Evolutionary conservation across 768 basidiomycete genomes (phyloP).

Genomic region (Nidula microcarpa): DNA sequence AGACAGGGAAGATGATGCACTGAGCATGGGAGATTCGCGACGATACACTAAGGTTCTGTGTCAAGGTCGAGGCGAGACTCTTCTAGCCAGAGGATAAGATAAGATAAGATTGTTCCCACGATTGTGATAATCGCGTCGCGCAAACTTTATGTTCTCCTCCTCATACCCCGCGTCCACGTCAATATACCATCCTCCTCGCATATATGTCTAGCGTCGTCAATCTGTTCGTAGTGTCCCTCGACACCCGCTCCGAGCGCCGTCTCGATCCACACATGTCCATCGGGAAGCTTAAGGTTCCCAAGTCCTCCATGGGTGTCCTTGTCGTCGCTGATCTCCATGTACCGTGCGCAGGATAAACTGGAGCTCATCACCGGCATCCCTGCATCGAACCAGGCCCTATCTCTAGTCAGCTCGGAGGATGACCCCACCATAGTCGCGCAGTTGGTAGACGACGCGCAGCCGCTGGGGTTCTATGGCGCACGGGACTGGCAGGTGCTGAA

Average conservation of each 20-base stretch:
- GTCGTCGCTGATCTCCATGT: conserved; percentile 3
- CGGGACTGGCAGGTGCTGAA: conserved; percentile 78
- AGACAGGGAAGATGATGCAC: no score
- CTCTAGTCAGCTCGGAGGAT: conserved; percentile 56
- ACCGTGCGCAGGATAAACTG: conserved; percentile 59
- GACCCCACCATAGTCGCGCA: conserved; percentile 45
- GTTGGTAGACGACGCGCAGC: conserved; percentile 64
- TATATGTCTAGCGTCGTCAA: conserved; percentile 39
- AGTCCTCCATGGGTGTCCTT: conserved; percentile 5
- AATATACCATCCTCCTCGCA: no score
- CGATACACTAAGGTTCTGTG: no score
- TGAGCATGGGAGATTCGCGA: no score
- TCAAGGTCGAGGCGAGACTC: no score
- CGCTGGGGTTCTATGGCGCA: conserved; percentile 73
- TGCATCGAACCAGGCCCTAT: conserved; percentile 64
- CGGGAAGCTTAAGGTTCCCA: conserved; percentile 73
- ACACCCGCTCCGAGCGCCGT: conserved; percentile 87
- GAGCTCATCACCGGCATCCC: conserved; percentile 92
- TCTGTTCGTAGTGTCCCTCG: conserved; percentile 79
- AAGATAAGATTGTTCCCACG: no score
- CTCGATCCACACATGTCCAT: conserved; percentile 76
- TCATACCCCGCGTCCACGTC: no score
- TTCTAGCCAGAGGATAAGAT: no score
- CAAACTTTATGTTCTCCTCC: no score
- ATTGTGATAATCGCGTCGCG: no score